Evolutionary conservation across 192 early-diverging fungal species (phyloP).

Genomic region (Allomyces javanicus): DNA sequence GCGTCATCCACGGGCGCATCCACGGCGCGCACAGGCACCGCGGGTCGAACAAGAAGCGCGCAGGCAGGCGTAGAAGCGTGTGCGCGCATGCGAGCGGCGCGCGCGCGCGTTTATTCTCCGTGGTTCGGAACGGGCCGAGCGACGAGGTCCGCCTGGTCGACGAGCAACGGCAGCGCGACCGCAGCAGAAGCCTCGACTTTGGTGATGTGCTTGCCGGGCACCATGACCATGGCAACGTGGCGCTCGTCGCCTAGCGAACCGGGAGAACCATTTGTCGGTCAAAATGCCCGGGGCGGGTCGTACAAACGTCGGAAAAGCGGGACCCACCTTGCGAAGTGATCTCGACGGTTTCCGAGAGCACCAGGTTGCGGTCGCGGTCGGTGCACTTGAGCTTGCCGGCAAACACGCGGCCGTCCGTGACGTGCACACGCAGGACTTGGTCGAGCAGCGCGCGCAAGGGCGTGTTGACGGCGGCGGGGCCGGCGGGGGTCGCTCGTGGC

Average conservation of each 20-base stretch:
- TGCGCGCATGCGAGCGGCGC: no score
- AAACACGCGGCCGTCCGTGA: conserved; percentile 4
- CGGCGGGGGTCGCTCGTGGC: no score
- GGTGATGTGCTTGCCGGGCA: background rate
- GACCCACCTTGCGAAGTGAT: background rate
- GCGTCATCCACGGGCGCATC: no score
- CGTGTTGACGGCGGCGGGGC: no score
- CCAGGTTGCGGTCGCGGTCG: conserved; percentile 7
- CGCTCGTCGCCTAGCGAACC: background rate
- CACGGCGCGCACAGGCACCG: no score
- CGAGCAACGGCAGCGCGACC: no score
- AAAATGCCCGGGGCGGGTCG: background rate
- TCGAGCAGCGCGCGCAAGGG: background rate
- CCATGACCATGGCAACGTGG: background rate
- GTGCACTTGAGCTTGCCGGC: conserved; percentile 1
- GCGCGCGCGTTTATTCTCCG: no score
- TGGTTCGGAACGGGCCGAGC: no score
- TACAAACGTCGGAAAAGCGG: background rate
- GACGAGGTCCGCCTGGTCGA: no score
- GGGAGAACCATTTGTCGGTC: background rate
- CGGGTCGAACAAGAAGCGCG: no score
- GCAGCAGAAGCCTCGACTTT: no score
- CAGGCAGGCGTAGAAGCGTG: no score
- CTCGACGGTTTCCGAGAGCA: conserved; percentile 4
- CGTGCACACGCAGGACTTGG: background rate